A percentile compares a stretch with the other conserved stretches of the same genome.
Conservation (phyloP, 2,329 filamentous ascomycete species). For the Bimuria novae-zelandiae region DNA sequence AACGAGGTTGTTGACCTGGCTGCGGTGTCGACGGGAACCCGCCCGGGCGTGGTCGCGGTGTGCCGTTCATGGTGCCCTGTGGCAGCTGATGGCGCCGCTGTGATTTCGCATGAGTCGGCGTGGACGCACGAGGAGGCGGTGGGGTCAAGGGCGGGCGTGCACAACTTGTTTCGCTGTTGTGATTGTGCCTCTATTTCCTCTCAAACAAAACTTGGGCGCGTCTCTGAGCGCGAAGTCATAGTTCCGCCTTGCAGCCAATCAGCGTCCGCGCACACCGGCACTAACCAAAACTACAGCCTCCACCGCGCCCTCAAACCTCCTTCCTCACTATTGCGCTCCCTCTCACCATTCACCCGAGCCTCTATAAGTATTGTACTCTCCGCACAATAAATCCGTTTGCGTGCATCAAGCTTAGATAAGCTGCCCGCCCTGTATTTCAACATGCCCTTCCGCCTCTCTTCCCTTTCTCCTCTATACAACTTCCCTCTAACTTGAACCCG, state of each 20-base stretch:
- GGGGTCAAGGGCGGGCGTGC: not conserved
- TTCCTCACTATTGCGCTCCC: slow-evolving; percentile 7
- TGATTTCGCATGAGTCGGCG: slow-evolving; percentile 25
- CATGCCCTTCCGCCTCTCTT: slow-evolving; percentile 22
- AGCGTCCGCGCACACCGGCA: slow-evolving; percentile 13
- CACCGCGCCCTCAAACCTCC: not conserved
- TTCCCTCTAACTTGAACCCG: slow-evolving; percentile 20
- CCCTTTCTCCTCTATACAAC: slow-evolving; percentile 15
- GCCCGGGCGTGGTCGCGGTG: slow-evolving; percentile 78
- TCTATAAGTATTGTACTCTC: slow-evolving; percentile 11
- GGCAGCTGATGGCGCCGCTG: slow-evolving; percentile 20
- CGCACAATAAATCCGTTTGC: slow-evolving; percentile 11
- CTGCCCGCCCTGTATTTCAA: slow-evolving; percentile 9
- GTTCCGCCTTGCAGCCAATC: slow-evolving; percentile 26
- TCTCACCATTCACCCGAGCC: slow-evolving; percentile 2
- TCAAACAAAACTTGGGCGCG: slow-evolving; percentile 40
- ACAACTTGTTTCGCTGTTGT: slow-evolving; percentile 9
- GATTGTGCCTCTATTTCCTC: slow-evolving; percentile 17
- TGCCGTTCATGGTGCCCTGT: slow-evolving; percentile 76
- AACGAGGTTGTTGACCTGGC: slow-evolving; percentile 45
- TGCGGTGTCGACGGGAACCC: slow-evolving; percentile 78
- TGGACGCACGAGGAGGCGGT: slow-evolving; percentile 1
- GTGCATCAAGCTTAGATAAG: not conserved
- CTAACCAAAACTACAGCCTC: not conserved
- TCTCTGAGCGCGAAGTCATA: slow-evolving; percentile 28